Conservation (phyloP, 495 filamentous ascomycete genomes). For the Mytilinidion resinicola region DNA sequence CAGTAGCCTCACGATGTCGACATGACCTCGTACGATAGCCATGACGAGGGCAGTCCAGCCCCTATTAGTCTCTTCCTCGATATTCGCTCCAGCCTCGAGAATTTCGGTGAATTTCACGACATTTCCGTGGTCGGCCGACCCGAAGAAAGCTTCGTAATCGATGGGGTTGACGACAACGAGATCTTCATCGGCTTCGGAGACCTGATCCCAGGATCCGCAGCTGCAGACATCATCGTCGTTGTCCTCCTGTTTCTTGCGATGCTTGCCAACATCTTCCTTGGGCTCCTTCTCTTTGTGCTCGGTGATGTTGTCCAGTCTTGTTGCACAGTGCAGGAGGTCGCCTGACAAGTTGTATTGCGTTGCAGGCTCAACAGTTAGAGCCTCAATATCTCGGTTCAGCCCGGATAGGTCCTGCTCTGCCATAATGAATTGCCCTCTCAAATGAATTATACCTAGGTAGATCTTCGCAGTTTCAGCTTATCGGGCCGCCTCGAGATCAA, state of each 20-base stretch:
- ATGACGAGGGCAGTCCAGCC: constrained; percentile 14
- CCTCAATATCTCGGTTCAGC: background rate
- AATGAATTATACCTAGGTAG: no score
- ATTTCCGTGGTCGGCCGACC: constrained; percentile 6
- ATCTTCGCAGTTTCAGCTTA: no score
- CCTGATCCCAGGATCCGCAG: background rate
- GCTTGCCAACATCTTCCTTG: background rate
- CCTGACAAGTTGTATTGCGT: background rate
- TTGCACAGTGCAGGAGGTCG: background rate
- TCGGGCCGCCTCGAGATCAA: no score
- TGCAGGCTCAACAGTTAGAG: background rate
- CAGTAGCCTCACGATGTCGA: constrained; percentile 9
- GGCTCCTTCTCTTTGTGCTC: background rate
- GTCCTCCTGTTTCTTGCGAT: background rate
- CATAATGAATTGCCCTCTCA: no score
- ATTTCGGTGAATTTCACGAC: background rate
- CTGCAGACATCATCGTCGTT: background rate
- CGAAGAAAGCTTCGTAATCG: constrained; percentile 9
- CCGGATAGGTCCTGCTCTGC: no score
- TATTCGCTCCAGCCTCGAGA: constrained; percentile 7
- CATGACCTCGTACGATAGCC: constrained; percentile 3
- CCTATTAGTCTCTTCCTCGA: constrained; percentile 5
- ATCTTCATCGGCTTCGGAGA: background rate
- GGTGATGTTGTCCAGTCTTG: background rate
- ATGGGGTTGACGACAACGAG: background rate